phyloP scores from a whole-genome alignment of 2,329 filamentous ascomycete genomes.

The Amesomyces nigricolor region DNA sequence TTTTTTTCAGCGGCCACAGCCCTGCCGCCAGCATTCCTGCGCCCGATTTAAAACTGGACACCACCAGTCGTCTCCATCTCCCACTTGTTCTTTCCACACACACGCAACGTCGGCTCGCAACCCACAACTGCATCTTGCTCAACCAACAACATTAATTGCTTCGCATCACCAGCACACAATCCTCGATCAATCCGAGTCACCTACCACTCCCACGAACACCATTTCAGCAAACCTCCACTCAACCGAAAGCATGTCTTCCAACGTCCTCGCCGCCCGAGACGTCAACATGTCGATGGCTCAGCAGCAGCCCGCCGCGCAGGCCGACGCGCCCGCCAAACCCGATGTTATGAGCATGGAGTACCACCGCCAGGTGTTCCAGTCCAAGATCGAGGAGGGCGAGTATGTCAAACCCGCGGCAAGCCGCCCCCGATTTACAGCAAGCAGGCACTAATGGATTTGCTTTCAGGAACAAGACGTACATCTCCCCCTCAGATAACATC shows the following conservation, averaged over 20 bases:
- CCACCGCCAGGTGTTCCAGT: conserved; percentile 68
- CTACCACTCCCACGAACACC: neutral
- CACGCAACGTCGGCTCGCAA: neutral
- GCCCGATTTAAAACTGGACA: neutral
- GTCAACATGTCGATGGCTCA: conserved; percentile 49
- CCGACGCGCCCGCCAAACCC: conserved; percentile 52
- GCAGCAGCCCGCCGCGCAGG: conserved; percentile 36
- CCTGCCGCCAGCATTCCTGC: conserved; percentile 1
- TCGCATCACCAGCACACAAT: neutral
- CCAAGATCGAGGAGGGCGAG: conserved; percentile 63
- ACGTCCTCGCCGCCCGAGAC: conserved; percentile 60
- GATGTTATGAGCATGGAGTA: conserved; percentile 67
- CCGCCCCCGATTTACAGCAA: too few species aligned
- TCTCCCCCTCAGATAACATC: conserved; percentile 83
- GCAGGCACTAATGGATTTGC: neutral
- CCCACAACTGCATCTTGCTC: neutral
- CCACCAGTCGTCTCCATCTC: neutral
- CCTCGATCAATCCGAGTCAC: neutral
- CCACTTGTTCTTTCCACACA: neutral
- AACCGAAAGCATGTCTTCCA: conserved; percentile 46
- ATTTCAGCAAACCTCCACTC: neutral
- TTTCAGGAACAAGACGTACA: conserved; percentile 45
- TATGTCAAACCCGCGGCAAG: conserved; percentile 36
- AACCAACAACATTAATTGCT: neutral
- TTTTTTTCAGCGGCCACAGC: conserved; percentile 9